These are phyloP conservation scores for Candida sp. DNA, from an alignment of 1,139 yeast genomes.

Conservation along the genomic window DNA sequence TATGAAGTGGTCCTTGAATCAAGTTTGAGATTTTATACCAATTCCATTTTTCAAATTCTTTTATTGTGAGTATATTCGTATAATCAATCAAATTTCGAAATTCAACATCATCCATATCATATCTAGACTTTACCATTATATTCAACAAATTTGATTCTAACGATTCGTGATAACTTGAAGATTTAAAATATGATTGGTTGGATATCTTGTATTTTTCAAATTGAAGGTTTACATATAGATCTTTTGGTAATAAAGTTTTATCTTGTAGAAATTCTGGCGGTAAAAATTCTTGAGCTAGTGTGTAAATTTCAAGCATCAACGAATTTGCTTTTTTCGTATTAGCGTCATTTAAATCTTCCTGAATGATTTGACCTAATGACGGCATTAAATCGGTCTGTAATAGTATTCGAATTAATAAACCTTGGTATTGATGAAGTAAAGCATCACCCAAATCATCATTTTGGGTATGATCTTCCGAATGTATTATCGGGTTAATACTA, in stretches of 20 bases:
- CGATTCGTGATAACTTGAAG: constrained; percentile 16
- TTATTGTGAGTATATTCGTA: constrained; percentile 72
- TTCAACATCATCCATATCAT: constrained; percentile 64
- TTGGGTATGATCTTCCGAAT: background rate
- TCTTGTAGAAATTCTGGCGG: constrained; percentile 33
- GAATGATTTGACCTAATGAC: constrained; percentile 45
- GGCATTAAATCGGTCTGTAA: constrained; percentile 55
- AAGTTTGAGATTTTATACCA: constrained; percentile 71
- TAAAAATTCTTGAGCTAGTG: constrained; percentile 51
- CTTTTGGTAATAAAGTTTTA: constrained; percentile 13
- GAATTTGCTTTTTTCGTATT: constrained; percentile 59
- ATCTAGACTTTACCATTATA: constrained; percentile 44
- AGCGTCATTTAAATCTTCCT: constrained; percentile 40
- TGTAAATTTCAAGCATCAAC: constrained; percentile 59
- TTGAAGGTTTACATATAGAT: constrained; percentile 5
- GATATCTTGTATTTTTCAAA: constrained; percentile 1
- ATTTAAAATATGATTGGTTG: constrained; percentile 2
- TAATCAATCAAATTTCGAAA: constrained; percentile 65
- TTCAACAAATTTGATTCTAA: constrained; percentile 31
- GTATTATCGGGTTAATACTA: background rate
- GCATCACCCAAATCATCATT: constrained; percentile 14
- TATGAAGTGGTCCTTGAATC: constrained; percentile 75
- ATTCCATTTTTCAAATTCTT: constrained; percentile 83
- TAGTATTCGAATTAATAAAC: constrained; percentile 52
- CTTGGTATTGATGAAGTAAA: constrained; percentile 57